Percentiles rank a stretch among this genome's conserved stretches.
Conservation (phyloP, 805 yeast genomes). For the Diddensiella caesifluorescens region DNA sequence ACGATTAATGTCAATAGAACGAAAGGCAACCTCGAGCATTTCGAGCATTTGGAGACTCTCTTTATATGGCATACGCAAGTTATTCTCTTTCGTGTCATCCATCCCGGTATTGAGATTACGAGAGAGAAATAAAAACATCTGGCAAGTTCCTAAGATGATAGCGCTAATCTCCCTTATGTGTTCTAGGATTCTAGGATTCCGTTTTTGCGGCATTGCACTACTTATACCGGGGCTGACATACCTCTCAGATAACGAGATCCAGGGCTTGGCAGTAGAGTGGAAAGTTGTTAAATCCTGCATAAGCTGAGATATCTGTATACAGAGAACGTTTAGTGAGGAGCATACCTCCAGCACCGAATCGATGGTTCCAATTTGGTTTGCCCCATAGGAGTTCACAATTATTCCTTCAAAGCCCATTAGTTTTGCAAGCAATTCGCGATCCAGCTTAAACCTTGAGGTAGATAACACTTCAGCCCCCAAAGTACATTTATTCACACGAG, state of each 20-base stretch:
- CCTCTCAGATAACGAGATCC: conserved; percentile 12
- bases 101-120: conserved; percentile 12
- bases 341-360: conserved; percentile 13
- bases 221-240: conserved; percentile 8
- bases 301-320: conserved; percentile 13
- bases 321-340: conserved; percentile 5
- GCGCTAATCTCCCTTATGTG: conserved; percentile 14
- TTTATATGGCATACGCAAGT: conserved; percentile 10
- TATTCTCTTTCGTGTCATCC: conserved; percentile 11
- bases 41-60: conserved; percentile 11
- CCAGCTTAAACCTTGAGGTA: conserved; percentile 12
- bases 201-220: conserved; percentile 16
- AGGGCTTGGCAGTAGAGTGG: conserved; percentile 15
- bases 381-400: conserved; percentile 15
- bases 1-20: conserved; percentile 7
- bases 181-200: conserved; percentile 12
- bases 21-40: conserved; percentile 7
- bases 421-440: conserved; percentile 7
- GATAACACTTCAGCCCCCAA: conserved; percentile 14
- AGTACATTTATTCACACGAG: conserved; percentile 8
- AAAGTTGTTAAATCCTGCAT: conserved; percentile 13
- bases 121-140: conserved; percentile 6
- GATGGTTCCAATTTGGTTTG: conserved; percentile 12
- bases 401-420: conserved; percentile 14
- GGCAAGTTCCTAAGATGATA: conserved; percentile 9